Percentiles rank a stretch among this genome's conserved stretches.
Evolutionary conservation across 345 rosid species (phyloP).

Genomic region (Sisymbrium altissimum): DNA sequence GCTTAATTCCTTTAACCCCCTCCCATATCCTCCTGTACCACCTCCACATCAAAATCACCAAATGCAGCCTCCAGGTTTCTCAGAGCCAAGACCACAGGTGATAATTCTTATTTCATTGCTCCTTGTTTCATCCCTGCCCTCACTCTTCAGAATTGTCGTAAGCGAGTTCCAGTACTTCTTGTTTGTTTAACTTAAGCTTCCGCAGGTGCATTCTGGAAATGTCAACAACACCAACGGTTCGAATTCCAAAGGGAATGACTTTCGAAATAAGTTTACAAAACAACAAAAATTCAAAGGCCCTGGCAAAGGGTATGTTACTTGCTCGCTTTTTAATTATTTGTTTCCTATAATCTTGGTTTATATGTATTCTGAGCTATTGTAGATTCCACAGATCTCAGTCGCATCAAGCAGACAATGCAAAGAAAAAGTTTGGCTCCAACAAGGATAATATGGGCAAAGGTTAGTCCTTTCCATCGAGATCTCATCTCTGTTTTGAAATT

Average conservation of each 20-base stretch:
- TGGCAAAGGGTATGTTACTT: constrained; percentile 42
- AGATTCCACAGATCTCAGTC: constrained; percentile 55
- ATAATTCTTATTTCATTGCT: neutral
- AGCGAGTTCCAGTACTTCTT: neutral
- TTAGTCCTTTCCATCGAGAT: constrained; percentile 26
- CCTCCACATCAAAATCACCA: constrained; percentile 31
- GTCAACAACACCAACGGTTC: constrained; percentile 22
- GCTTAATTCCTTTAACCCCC: constrained; percentile 30
- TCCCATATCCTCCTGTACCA: constrained; percentile 22
- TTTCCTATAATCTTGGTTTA: constrained; percentile 10
- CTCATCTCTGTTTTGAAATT: neutral
- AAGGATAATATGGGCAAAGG: constrained; percentile 50
- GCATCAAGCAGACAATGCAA: constrained; percentile 39
- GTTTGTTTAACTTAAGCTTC: constrained; percentile 17
- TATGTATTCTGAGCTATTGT: constrained; percentile 29
- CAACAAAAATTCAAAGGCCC: constrained; percentile 36
- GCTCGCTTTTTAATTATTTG: neutral
- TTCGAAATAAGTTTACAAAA: constrained; percentile 36
- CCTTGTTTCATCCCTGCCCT: neutral
- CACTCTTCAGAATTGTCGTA: neutral
- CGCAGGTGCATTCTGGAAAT: constrained; percentile 41
- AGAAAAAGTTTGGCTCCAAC: constrained; percentile 47
- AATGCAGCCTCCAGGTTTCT: constrained; percentile 24
- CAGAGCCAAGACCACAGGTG: constrained; percentile 34
- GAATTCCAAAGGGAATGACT: constrained; percentile 37